phyloP scores from a whole-genome alignment of 1,284 basidiomycete genomes.

The Exobasidium rhododendri region DNA sequence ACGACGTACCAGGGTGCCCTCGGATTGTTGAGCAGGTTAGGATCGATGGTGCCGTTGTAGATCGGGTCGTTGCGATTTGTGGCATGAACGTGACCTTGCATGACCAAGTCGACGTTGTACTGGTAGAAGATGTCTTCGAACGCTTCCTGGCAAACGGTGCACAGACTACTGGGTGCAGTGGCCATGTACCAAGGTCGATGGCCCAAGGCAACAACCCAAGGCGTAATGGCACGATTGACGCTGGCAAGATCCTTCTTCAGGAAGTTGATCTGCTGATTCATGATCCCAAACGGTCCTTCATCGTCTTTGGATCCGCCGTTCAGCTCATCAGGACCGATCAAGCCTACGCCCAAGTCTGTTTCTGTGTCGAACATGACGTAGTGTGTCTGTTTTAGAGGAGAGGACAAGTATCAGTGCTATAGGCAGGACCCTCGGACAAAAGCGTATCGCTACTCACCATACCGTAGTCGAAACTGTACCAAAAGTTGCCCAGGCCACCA shows the following conservation, averaged over 20 bases:
- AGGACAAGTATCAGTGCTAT: too few species aligned
- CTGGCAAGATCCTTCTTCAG: constrained; percentile 51
- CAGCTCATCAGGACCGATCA: constrained; percentile 26
- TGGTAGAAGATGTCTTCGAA: constrained; percentile 54
- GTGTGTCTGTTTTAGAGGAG: too few species aligned
- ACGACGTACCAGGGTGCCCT: constrained; percentile 48
- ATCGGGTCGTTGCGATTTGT: constrained; percentile 52
- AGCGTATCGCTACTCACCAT: too few species aligned
- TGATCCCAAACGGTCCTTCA: constrained; percentile 14
- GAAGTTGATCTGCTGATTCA: constrained; percentile 27
- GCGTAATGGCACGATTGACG: constrained; percentile 54
- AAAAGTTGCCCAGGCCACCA: constrained; percentile 19
- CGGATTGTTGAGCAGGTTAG: constrained; percentile 40
- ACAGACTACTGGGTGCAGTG: constrained; percentile 25
- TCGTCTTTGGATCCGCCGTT: constrained; percentile 21
- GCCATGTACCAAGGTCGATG: constrained; percentile 30
- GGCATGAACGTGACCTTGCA: constrained; percentile 55
- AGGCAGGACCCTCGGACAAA: too few species aligned
- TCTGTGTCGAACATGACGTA: constrained; percentile 39
- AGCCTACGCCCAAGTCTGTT: constrained; percentile 31
- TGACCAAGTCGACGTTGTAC: constrained; percentile 52
- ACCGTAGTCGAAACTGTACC: constrained; percentile 39
- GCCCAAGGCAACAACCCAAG: constrained; percentile 55
- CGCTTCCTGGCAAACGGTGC: constrained; percentile 50
- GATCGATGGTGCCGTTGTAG: constrained; percentile 39